Conservation (phyloP, 345 rosid species). For the Physaria fendleri region DNA sequence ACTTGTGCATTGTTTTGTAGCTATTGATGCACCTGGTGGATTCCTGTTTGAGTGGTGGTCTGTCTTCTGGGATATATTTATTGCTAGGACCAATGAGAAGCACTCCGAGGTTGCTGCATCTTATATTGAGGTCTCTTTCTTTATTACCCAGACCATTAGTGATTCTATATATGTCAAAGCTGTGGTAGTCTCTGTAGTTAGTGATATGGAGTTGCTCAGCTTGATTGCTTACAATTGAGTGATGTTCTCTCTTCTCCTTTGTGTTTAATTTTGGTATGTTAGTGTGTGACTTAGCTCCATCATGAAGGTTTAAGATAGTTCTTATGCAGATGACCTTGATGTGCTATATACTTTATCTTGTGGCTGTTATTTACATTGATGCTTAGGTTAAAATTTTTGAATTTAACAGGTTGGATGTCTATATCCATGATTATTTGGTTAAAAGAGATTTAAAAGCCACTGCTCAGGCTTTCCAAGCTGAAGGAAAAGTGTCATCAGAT, state of each 20-base stretch:
- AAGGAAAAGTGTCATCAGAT: constrained; percentile 95
- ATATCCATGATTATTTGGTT: constrained; percentile 91
- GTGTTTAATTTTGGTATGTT: neutral
- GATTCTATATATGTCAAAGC: constrained; percentile 5
- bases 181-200: neutral
- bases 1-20: constrained; percentile 37
- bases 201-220: constrained; percentile 7
- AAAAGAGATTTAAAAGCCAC: constrained; percentile 93
- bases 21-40: constrained; percentile 98
- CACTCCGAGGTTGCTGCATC: constrained; percentile 99
- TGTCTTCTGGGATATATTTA: constrained; percentile 98
- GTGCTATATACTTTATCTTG: neutral
- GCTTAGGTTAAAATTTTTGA: neutral
- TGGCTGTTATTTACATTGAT: neutral
- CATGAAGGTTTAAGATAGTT: neutral
- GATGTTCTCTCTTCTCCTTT: constrained; percentile 6
- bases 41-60: constrained; percentile 99
- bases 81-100: constrained; percentile 97
- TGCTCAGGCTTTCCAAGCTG: constrained; percentile 97
- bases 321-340: neutral
- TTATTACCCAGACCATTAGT: neutral
- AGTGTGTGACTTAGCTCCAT: neutral
- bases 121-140: constrained; percentile 70
- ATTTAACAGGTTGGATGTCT: constrained; percentile 83
- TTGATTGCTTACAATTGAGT: neutral